Percentiles rank a stretch among this genome's conserved stretches.
Evolutionary conservation across 176 grass and related monocot genomes (phyloP).

Genomic region (Avena insularis): DNA sequence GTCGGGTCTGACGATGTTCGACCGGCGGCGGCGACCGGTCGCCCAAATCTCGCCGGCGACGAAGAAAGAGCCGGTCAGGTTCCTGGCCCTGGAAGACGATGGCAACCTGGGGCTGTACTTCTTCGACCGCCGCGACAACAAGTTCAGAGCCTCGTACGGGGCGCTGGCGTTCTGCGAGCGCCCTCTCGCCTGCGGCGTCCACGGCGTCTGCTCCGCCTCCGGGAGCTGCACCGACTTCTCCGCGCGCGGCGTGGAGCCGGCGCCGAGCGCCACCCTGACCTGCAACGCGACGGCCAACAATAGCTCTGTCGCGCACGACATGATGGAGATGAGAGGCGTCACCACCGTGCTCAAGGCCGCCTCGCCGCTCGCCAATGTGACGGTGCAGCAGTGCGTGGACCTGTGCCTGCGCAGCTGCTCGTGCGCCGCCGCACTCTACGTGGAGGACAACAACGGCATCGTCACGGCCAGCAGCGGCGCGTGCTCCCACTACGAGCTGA

Average conservation of each 20-base stretch:
- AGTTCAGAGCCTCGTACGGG: constrained; percentile 42
- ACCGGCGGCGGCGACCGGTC: neutral
- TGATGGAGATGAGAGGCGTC: constrained; percentile 45
- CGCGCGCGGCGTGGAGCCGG: neutral
- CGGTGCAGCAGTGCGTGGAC: constrained; percentile 36
- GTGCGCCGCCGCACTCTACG: constrained; percentile 48
- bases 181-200: constrained; percentile 43
- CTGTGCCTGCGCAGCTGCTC: constrained; percentile 28
- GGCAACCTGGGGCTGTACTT: constrained; percentile 45
- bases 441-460: neutral
- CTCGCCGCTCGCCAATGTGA: constrained; percentile 27
- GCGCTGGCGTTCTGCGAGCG: constrained; percentile 47
- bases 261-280: neutral
- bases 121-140: neutral
- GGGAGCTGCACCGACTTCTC: constrained; percentile 48
- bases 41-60: constrained; percentile 32
- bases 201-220: constrained; percentile 41
- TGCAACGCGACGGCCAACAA: constrained; percentile 29
- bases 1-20: constrained; percentile 40
- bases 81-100: constrained; percentile 42
- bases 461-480: neutral
- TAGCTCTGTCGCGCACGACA: neutral
- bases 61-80: constrained; percentile 32
- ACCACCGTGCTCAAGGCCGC: constrained; percentile 37
- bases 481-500: constrained; percentile 46